These are phyloP conservation scores for Sodiomyces alkalinus DNA, from an alignment of 2,329 filamentous ascomycete genomes.

Conservation along the genomic window DNA sequence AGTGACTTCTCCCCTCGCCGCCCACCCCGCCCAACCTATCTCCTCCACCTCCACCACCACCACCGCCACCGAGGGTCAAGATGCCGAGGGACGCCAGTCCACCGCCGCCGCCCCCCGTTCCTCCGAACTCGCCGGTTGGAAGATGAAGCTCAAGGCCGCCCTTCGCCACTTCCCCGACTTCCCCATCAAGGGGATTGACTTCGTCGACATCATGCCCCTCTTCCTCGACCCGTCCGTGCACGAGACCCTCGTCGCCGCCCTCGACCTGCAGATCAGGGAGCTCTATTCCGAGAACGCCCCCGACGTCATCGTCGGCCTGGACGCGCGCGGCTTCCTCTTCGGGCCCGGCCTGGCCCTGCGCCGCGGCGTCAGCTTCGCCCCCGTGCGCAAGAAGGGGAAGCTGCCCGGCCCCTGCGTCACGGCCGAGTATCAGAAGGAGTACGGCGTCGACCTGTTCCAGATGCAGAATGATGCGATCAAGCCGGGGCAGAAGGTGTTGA, in stretches of 20 bases:
- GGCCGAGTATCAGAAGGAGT: slow-evolving; percentile 86
- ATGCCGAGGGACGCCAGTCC: slow-evolving; percentile 51
- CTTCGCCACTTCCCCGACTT: slow-evolving; percentile 87
- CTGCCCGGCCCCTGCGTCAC: slow-evolving; percentile 79
- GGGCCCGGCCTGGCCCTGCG: slow-evolving; percentile 76
- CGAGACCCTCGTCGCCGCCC: slow-evolving; percentile 61
- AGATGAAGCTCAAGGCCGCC: slow-evolving; percentile 54
- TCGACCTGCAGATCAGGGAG: slow-evolving; percentile 66
- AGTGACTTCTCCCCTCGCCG: slow-evolving; percentile 16
- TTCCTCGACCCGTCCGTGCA: slow-evolving; percentile 69
- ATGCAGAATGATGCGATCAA: slow-evolving; percentile 81
- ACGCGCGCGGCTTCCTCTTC: slow-evolving; percentile 91
- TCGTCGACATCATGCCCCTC: slow-evolving; percentile 95
- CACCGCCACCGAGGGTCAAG: slow-evolving; percentile 21
- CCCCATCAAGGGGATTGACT: slow-evolving; percentile 80
- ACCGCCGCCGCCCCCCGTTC: slow-evolving; percentile 43
- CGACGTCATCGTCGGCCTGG: slow-evolving; percentile 85
- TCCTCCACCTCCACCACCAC: slow-evolving; percentile 14
- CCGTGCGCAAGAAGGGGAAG: slow-evolving; percentile 91
- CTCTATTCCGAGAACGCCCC: slow-evolving; percentile 48
- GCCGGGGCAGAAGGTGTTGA: slow-evolving; percentile 73
- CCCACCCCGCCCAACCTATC: slow-evolving; percentile 14
- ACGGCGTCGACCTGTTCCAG: slow-evolving; percentile 89
- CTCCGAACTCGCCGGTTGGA: slow-evolving; percentile 52
- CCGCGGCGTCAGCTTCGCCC: slow-evolving; percentile 75